Evolutionary conservation across 306 rosid species (phyloP), one percentile per base, ranked within the genome.

Genomic region (Arachis hypogaea): DNA sequence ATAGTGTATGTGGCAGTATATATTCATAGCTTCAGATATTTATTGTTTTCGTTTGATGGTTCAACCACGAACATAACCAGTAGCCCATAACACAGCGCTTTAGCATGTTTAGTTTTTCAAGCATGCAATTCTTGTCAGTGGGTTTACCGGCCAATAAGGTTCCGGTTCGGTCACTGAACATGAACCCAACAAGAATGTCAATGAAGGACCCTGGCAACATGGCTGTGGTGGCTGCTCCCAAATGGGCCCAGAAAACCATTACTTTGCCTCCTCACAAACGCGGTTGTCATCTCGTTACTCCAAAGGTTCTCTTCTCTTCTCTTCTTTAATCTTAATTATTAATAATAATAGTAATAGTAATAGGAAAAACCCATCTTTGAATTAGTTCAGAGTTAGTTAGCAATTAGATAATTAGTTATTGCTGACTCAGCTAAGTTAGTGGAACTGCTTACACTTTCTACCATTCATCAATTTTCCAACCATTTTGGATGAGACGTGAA

Each of bases 201-300:
- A 7, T 36, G 64, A 75, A 55, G 47, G 75, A 85, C 41, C 59
- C 75, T 5, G 54, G 36, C 69, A 76, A 79, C 47, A 78, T 75
- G 88, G 75, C 83, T 0, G 77, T 29, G 11, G 68, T 79, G 16
- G 50, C 83, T 33, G 80, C 72, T 71, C 89, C 93, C 4, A 90
- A 86, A 85, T 90, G 96, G 92, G 88, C 92, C 50, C 97, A 91
- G 82, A 91, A 86, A 83, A 91, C 94, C 63, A 74, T 91, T 5
- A 80, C 86, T 59, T 78, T 91, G n/a, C 88, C 92, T 77, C 94
- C 92, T 9, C 92, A 68, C 18, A 83, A 75, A 57, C 89, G 92
- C 55, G 97, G 97, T 45, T 91, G 94, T 75, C 97, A 91, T 80
- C 93, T 81, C 75, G 67, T 91, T 82, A 88, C 97, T 46, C 82